A percentile compares a stretch with the other conserved stretches of the same genome.
Evolutionary conservation across 805 yeast genomes (phyloP).

Genomic region (Candida dendrica): DNA sequence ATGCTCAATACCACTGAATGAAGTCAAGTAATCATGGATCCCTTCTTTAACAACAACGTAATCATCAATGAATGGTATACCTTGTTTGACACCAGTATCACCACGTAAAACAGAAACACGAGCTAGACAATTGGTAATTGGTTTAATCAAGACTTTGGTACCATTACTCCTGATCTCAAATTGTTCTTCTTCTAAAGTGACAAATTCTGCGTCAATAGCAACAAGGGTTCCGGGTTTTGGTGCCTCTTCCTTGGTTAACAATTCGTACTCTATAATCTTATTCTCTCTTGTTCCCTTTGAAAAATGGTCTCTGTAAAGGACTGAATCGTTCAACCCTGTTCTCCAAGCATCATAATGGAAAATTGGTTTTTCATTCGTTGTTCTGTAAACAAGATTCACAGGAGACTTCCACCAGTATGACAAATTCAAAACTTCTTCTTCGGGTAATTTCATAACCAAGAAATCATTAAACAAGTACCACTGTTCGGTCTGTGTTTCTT

Average conservation of each 20-base stretch:
- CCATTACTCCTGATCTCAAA: constrained; percentile 76
- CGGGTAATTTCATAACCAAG: constrained; percentile 67
- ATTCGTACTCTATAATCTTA: constrained; percentile 53
- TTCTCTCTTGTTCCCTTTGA: constrained; percentile 58
- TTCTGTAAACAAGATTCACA: constrained; percentile 59
- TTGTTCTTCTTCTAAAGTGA: constrained; percentile 68
- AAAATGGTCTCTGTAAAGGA: constrained; percentile 70
- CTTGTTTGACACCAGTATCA: constrained; percentile 54
- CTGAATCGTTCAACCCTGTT: constrained; percentile 46
- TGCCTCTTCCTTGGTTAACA: constrained; percentile 61
- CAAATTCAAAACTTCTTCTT: constrained; percentile 71
- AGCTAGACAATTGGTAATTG: constrained; percentile 73
- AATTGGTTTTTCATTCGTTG: constrained; percentile 33
- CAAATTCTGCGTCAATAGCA: constrained; percentile 97
- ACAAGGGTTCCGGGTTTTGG: constrained; percentile 71
- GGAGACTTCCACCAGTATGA: constrained; percentile 81
- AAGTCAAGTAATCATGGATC: constrained; percentile 81
- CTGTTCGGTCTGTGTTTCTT: constrained; percentile 18
- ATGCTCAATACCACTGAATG: constrained; percentile 87
- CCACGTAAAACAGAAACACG: constrained; percentile 83
- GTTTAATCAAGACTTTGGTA: constrained; percentile 57
- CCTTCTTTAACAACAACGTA: constrained; percentile 68
- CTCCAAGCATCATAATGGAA: constrained; percentile 45
- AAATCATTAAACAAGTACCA: constrained; percentile 94
- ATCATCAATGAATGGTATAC: constrained; percentile 86